Evolutionary conservation across 257 asterid genomes (phyloP), one percentile per base, ranked within the genome.

Genomic region (Marsdenia floribunda): DNA sequence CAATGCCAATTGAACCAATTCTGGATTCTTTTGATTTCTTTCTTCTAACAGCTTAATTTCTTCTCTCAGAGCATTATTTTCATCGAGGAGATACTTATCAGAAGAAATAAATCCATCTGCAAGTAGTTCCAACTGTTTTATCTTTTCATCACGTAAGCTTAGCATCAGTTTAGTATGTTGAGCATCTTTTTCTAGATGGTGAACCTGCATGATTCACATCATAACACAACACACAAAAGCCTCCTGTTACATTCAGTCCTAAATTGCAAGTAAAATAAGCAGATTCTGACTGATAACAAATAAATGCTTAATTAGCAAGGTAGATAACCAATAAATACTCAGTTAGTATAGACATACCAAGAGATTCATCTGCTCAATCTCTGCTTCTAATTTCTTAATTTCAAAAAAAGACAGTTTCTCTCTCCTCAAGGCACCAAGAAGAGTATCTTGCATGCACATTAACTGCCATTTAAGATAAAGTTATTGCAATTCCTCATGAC

Each of bases 121-220:
- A 65, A 86, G 85, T 63, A 78, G 76, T 81, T 83, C 92, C 86
- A 88, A 53, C 63, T 76, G 85, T 78, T 83, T 86, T 73, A 84
- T 85, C 85, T 81, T 87, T 76, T 84, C 90, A 33, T 90, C 90
- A n/a, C 82, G 87, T 76, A 86, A 79, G 68, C 81, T 83, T 76
- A 90, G 82, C 76, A 83, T 80, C 88, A 84, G 82, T 79, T 87
- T 87, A 60, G 85, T 73, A 52, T 66, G 82, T 53, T 82, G 87
- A 78, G 82, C 80, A 85, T 88, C 93, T 81, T 85, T 87, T 73
- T 82, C 83, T 73, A 67, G 85, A 69, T 85, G 90, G 65, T 85
- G 82, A 86, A 75, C 85, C 93, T 88, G 86, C 78, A 83, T 76
- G 4, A 18, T 66, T 59, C 26, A 42, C 61, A 70, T 42, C 53